Evolutionary conservation across 2,329 filamentous ascomycete genomes (phyloP), one percentile per base, ranked within the genome.

Genomic region (Epichloe festucae): DNA sequence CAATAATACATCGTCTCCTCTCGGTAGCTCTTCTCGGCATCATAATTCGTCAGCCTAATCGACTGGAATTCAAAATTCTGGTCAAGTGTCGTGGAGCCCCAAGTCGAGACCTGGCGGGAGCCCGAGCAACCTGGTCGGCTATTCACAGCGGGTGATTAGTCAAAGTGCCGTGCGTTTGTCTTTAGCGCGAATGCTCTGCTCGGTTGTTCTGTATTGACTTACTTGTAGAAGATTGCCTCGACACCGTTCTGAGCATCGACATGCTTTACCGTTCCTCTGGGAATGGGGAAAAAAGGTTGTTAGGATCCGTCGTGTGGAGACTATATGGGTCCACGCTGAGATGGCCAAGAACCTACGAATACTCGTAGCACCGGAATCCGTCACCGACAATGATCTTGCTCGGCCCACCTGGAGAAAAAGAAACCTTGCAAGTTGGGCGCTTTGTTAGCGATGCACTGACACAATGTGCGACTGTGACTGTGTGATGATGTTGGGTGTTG

Each of bases 221-320:
- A 42, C 47, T 42, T 49, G 47, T 49, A 49, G 27, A 49, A 49
- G 7, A 42, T 27, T 8, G 47, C 47, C 23, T 49, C 21, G 11
- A 42, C 39, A 2, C 47, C 47, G 6, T 15, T 10, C 12, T 42
- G 31, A 6, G 47, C 47, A 15, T 49, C 47, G 21, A 49, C 39
- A 6, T 49, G 23, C n/a, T 49, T 42, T 10, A 49, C 39, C 38
- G 5, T 43, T 11, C 41, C 41, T 43, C n/a, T 43, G 19, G n/a
- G 5, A 21, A 21, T 21, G 3, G 19, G 19, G 3, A 31, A 31
- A 31, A 23, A 23, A 23, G 8, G 8, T 31, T 31, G 27, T 31
- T 11, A 31, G 27, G 27, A 27, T 27, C 27, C 27, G 27, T 31
- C 27, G 41, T 19, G 4, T 43, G 19, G n/a, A 43, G 19, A 27